These are phyloP conservation scores for Rhinocladiella similis DNA, from an alignment of 2,329 filamentous ascomycete genomes.

Conservation along the genomic window DNA sequence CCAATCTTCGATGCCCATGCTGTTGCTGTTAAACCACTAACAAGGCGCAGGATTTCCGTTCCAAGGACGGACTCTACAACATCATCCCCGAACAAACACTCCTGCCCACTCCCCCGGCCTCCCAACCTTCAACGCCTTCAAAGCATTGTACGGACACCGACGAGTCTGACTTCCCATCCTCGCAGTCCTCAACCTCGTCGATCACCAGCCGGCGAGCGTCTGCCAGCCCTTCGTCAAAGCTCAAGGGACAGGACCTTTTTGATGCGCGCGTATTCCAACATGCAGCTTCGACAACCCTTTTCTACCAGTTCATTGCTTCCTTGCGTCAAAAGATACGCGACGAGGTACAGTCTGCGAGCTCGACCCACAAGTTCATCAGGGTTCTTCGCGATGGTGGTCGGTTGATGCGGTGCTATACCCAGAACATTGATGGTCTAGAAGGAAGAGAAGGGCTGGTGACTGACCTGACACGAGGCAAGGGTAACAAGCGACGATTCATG, in stretches of 20 bases:
- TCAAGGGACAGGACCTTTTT: conserved; percentile 72
- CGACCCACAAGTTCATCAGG: conserved; percentile 68
- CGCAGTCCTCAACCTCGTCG: conserved; percentile 42
- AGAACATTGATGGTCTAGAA: conserved; percentile 74
- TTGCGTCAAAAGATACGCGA: conserved; percentile 62
- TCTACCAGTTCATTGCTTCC: conserved; percentile 71
- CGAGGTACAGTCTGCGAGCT: conserved; percentile 61
- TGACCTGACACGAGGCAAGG: conserved; percentile 61
- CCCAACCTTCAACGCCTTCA: conserved; percentile 26
- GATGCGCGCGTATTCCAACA: conserved; percentile 70
- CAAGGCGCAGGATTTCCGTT: conserved; percentile 28
- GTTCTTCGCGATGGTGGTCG: conserved; percentile 67
- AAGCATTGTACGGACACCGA: conserved; percentile 31
- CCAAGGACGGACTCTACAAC: conserved; percentile 69
- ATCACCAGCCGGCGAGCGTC: conserved; percentile 37
- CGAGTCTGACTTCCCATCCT: conserved; percentile 46
- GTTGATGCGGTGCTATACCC: conserved; percentile 70
- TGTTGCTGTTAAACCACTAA: background rate
- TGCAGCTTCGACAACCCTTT: conserved; percentile 66
- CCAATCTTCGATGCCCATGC: conserved; percentile 54
- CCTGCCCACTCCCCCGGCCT: conserved; percentile 31
- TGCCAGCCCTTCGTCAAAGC: conserved; percentile 39
- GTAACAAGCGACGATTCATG: conserved; percentile 61
- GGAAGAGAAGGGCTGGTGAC: conserved; percentile 68
- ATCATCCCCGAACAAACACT: conserved; percentile 62